Evolutionary conservation across 176 grass and related monocot genomes (phyloP), one percentile per base, ranked within the genome.

Genomic region (Oryza meyeriana): DNA sequence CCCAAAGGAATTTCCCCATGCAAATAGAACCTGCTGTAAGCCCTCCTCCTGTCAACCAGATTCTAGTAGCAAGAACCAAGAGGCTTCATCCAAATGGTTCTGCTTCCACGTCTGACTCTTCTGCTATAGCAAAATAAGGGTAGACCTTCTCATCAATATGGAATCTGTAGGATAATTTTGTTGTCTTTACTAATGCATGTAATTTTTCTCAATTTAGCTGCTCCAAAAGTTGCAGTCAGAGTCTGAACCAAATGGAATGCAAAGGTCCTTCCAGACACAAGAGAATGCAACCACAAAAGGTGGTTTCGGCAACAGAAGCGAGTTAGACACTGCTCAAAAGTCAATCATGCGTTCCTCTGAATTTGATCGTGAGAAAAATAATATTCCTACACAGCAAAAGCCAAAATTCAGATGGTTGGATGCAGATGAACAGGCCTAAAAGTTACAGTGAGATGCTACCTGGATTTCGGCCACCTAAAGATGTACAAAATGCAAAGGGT

Each of bases 1-100:
- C 96, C 96, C 17, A 93, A 99, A 72, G 95, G 88, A 87, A 93
- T 99, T 79, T 99, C 96, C 85, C 93, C 96, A 38, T 99, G 96
- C 92, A 95, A 88, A 93, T 99, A 79, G 92, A 95, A 63, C 93
- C 91, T 68, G 90, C 87, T 76, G 69, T 89, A n/a, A 86, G 72
- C 55, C 88, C 87, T 88, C 82, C 83, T 80, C 90, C 96, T 6
- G 40, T 99, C 38, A 95, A 95, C 74, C 85, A 82, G 0, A 86
- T 89, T 74, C 75, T 79, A 67, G 69, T 93, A 32, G 59, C 89
- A 16, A 91, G 96, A 61, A 73, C 89, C 10, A 99, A 99, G 77
- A 89, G 93, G 71, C 92, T 72, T 70, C 84, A 90, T 35, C 76
- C 88, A 9, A 88, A 81, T 84, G 78, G 57, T 58, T 31, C 72